Conservation (phyloP, 2,329 filamentous ascomycete species). For the Exophiala mesophila region DNA sequence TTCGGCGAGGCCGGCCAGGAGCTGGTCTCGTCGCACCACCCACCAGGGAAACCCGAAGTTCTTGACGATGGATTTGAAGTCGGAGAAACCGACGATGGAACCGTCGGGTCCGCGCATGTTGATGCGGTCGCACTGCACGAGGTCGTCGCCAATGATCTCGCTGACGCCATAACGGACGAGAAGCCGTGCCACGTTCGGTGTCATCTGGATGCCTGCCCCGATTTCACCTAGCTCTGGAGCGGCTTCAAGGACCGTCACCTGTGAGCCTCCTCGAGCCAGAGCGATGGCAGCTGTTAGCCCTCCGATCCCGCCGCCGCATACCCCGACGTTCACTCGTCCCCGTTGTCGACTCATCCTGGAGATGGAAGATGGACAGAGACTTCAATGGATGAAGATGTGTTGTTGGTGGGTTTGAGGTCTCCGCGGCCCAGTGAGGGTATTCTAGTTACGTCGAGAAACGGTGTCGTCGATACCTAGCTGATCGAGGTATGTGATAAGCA, state of each 20-base stretch:
- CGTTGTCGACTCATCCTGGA: neutral
- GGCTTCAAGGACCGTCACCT: constrained; percentile 39
- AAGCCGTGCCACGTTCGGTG: constrained; percentile 28
- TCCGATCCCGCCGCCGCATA: constrained; percentile 38
- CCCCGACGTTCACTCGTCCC: constrained; percentile 20
- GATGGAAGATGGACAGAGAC: neutral
- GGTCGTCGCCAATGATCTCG: constrained; percentile 37
- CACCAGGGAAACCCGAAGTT: constrained; percentile 16
- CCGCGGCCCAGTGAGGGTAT: too few relatives aligned
- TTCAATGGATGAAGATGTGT: too few relatives aligned
- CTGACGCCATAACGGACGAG: constrained; percentile 38
- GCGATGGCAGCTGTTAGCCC: constrained; percentile 43
- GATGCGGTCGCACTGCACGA: constrained; percentile 37
- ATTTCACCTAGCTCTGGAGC: constrained; percentile 40
- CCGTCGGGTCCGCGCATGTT: constrained; percentile 31
- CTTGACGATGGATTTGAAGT: constrained; percentile 8
- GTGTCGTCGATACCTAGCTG: too few relatives aligned
- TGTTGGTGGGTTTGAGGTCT: too few relatives aligned
- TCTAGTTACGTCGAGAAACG: too few relatives aligned
- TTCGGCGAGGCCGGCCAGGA: constrained; percentile 42
- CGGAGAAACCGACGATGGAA: constrained; percentile 6
- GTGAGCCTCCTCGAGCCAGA: constrained; percentile 35
- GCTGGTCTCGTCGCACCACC: constrained; percentile 45
- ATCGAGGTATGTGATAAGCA: too few relatives aligned
- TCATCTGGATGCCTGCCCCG: constrained; percentile 26